phyloP scores from a whole-genome alignment of 2,329 filamentous ascomycete species.

The Fusarium secorum region DNA sequence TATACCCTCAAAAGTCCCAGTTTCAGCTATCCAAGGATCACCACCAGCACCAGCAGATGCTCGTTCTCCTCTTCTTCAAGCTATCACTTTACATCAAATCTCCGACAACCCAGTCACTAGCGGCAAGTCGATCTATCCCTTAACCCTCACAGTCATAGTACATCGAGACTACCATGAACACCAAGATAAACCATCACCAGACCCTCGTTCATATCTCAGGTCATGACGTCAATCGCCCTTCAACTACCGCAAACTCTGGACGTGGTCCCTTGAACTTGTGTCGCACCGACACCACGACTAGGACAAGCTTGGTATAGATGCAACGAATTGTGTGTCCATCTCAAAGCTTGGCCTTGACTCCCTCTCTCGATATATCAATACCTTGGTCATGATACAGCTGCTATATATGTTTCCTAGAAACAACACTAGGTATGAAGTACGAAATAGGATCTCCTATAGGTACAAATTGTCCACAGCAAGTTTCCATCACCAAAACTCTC shows the following conservation, averaged over 20 bases:
- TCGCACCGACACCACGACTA: conserved; percentile 16
- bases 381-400: not conserved
- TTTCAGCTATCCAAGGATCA: conserved; percentile 30
- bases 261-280: conserved; percentile 24
- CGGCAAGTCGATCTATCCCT: not conserved
- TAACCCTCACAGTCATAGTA: not conserved
- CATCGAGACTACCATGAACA: conserved; percentile 5
- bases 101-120: not conserved
- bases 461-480: not conserved
- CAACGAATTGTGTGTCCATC: not conserved
- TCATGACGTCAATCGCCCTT: conserved; percentile 30
- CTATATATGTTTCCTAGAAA: not conserved
- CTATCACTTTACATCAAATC: not conserved
- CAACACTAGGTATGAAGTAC: not conserved
- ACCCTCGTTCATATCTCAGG: not conserved
- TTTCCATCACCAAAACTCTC: not conserved
- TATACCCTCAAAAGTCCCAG: not conserved
- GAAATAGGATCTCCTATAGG: not conserved
- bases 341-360: conserved; percentile 3
- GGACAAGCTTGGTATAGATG: conserved; percentile 15
- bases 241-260: conserved; percentile 1
- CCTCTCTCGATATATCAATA: not conserved
- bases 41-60: not conserved
- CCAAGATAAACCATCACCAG: conserved; percentile 24
- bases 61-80: not conserved